Evolutionary conservation across 23 red algal genomes (phyloP), one percentile per base, ranked within the genome.

Genomic region (Gracilariopsis chorda): DNA sequence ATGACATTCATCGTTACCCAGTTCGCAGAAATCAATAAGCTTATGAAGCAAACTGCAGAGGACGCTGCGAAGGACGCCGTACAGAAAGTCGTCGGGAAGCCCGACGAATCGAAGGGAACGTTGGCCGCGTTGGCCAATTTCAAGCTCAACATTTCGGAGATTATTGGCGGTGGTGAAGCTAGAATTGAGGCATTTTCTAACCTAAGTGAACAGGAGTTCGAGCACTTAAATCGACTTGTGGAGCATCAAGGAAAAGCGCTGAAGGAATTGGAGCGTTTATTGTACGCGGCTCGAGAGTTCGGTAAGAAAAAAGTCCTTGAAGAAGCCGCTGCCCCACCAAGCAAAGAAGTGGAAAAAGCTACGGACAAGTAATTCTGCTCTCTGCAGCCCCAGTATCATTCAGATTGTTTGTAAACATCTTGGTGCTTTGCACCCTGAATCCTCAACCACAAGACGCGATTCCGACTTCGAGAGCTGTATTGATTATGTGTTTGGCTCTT

Each of bases 161-260:
- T 89, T 19, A 51, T 89, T 77, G 85, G 85, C 5, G 85, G 85
- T 41, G 85, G 85, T 1, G 85, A 89, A 37, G 85, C 85, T 13
- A 77, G 85, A 24, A 78, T 89, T 48, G 29, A 69, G 11, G 85
- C 85, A 17, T 67, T 77, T 39, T 47, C 65, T 11, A 56, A 77
- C 7, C 40, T 89, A 35, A 62, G 49, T 20, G 69, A 78, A 13
- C 17, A 60, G 2, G 85, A 89, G 53, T 77, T 89, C 51, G 69
- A 89, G 14, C 44, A 55, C 34, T 78, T 89, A 20, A 64, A 60
- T 70, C 21, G 65, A 70, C 40, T 76, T 25, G 58, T 89, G 24
- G 51, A 89, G 53, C 45, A 89, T 64, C 65, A 89, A 61, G 68
- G 65, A 33, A 89, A 89, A 36, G 85, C 68, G 1, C 65, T 89